Evolutionary conservation across 352 stramenopile species (phyloP).

Genomic region (Aphanomyces stellatus): DNA sequence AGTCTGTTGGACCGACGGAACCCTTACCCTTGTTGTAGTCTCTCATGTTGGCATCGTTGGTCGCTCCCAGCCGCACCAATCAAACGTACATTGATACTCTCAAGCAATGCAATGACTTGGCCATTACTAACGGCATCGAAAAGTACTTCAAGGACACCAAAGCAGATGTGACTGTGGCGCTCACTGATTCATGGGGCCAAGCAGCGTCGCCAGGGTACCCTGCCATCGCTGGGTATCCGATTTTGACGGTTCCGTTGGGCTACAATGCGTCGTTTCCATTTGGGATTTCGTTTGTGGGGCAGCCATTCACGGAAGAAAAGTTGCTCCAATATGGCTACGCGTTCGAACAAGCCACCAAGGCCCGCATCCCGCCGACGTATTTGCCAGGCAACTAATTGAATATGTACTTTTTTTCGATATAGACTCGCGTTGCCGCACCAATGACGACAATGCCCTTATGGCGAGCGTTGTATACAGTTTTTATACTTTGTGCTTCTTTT

Average conservation of each 20-base stretch:
- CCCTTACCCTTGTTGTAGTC: neutral
- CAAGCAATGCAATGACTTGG: neutral
- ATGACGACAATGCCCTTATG: too few relatives aligned
- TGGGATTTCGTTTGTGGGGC: neutral
- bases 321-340: neutral
- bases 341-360: neutral
- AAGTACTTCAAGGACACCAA: neutral
- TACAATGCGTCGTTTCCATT: neutral
- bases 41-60: neutral
- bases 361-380: neutral
- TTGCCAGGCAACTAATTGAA: neutral
- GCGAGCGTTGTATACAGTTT: too few relatives aligned
- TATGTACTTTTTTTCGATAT: too few relatives aligned
- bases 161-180: neutral
- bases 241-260: neutral
- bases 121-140: neutral
- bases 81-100: neutral
- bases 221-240: neutral
- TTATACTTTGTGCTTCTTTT: too few relatives aligned
- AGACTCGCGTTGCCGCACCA: too few relatives aligned
- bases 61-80: neutral
- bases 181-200: neutral
- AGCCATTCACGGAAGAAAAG: neutral
- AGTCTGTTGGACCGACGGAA: neutral
- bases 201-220: neutral